These are phyloP conservation scores for Thymus quinquecostatus DNA, from an alignment of 257 asterid genomes.

Conservation along the genomic window DNA sequence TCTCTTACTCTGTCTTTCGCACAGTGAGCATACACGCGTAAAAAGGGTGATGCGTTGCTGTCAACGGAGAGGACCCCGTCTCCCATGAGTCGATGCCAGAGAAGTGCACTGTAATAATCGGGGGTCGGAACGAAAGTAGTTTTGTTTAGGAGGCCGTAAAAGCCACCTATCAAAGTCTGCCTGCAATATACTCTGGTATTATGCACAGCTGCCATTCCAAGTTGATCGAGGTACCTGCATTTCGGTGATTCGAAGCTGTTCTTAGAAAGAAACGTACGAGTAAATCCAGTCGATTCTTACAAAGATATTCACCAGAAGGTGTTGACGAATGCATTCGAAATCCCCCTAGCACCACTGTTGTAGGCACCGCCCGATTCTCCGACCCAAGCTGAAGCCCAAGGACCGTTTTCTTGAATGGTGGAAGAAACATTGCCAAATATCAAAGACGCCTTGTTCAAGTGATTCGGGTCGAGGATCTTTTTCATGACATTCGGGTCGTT, in stretches of 20 bases:
- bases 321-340: slow-evolving; percentile 75
- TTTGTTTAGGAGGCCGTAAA: slow-evolving; percentile 79
- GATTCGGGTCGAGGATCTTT: slow-evolving; percentile 68
- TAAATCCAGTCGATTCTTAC: too few relatives aligned
- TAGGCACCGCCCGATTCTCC: slow-evolving; percentile 95
- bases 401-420: slow-evolving; percentile 60
- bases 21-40: slow-evolving; percentile 90
- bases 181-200: slow-evolving; percentile 80
- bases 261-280: background rate
- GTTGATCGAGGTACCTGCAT: slow-evolving; percentile 94
- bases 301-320: slow-evolving; percentile 72
- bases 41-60: slow-evolving; percentile 51
- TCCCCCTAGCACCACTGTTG: slow-evolving; percentile 71
- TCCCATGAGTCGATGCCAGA: slow-evolving; percentile 97
- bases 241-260: background rate
- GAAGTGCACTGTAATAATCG: slow-evolving; percentile 93
- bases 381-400: slow-evolving; percentile 95
- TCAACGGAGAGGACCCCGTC: slow-evolving; percentile 64
- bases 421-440: slow-evolving; percentile 51
- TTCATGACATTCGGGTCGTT: slow-evolving; percentile 56
- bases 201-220: slow-evolving; percentile 92
- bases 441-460: slow-evolving; percentile 54
- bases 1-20: slow-evolving; percentile 76
- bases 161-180: slow-evolving; percentile 90
- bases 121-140: slow-evolving; percentile 79